Evolutionary conservation across 2,329 filamentous ascomycete species (phyloP), one percentile per base, ranked within the genome.

Genomic region (Pseudogymnoascus sp.): DNA sequence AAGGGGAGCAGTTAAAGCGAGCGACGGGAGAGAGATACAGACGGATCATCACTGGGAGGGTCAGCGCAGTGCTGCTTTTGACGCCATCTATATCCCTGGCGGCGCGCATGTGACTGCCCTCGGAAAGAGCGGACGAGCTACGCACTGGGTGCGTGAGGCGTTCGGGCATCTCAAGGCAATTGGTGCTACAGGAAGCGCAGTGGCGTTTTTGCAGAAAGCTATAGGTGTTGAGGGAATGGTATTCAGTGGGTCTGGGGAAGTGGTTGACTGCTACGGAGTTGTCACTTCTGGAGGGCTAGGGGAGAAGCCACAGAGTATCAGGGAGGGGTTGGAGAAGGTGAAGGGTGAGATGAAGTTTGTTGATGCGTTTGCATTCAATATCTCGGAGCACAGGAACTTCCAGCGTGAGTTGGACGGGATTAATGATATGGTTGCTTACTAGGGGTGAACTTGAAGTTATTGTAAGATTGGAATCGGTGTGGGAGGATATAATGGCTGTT

Each of bases 161-260:
- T 94, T 93, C 67, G 89, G 89, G 0, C 90, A 94, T 65, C 78
- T 92, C 59, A 94, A 94, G 78, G 77, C 88, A 1, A 88, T 94
- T 24, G 90, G 84, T 1, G 90, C 86, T 0, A 88, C 86, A 0
- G 89, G 88, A 0, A 88, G 92, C 70, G 89, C 79, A 0, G 83
- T 90, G 0, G 77, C 83, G 2, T 76, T 93, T 40, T 78, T 93
- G 29, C 73, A 78, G 58, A 73, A 79, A 31, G 74, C 74, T 1
- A 76, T 61, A 68, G 73, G 74, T 31, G 70, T 80, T 4, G 75
- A 78, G 0, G 78, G 77, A 4, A 74, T 84, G 66, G 63, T 74
- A 4, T 79, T 83, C 67, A 69, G 71, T 13, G 57, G 57, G 11
- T 64, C 39, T 5, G 60, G 71, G 1, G 74, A 79, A 15, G 81